Evolutionary conservation across 768 basidiomycete genomes (phyloP).

Genomic region (Boletus tylopilopsis): DNA sequence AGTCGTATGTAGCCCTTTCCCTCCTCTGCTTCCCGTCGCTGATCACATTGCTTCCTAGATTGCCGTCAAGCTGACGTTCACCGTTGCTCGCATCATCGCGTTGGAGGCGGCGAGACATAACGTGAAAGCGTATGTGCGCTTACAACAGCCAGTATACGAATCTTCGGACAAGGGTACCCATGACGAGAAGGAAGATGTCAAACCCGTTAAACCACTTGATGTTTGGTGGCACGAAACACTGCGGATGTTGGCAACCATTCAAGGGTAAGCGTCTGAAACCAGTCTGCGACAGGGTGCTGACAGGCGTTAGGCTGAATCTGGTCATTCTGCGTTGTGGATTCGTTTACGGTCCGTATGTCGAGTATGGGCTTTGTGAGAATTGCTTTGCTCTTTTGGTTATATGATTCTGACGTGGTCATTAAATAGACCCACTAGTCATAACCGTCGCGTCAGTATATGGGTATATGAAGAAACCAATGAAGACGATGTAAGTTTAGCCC

Average conservation of each 20-base stretch:
- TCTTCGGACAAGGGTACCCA: conserved; percentile 60
- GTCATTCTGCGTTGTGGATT: conserved; percentile 74
- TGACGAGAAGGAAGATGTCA: conserved; percentile 70
- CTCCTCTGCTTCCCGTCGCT: not conserved
- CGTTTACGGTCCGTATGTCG: conserved; percentile 78
- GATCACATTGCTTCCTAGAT: conserved; percentile 45
- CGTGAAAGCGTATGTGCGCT: conserved; percentile 74
- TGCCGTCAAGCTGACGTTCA: conserved; percentile 72
- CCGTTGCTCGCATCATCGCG: conserved; percentile 63
- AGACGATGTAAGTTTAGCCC: conserved; percentile 57
- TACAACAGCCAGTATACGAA: conserved; percentile 78
- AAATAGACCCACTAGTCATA: conserved; percentile 64
- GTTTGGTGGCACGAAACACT: conserved; percentile 90
- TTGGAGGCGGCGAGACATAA: conserved; percentile 76
- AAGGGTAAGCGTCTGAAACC: conserved; percentile 45
- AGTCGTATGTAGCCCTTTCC: conserved; percentile 44
- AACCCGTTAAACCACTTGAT: conserved; percentile 66
- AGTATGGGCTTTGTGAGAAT: conserved; percentile 61
- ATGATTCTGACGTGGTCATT: conserved; percentile 11
- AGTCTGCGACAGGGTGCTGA: not conserved
- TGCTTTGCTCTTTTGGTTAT: conserved; percentile 5
- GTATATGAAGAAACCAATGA: conserved; percentile 80
- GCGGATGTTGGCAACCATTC: conserved; percentile 68
- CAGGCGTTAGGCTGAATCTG: conserved; percentile 61
- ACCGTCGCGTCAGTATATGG: conserved; percentile 80